Evolutionary conservation across 768 basidiomycete species (phyloP).

Genomic region (Tulasnella sp.): DNA sequence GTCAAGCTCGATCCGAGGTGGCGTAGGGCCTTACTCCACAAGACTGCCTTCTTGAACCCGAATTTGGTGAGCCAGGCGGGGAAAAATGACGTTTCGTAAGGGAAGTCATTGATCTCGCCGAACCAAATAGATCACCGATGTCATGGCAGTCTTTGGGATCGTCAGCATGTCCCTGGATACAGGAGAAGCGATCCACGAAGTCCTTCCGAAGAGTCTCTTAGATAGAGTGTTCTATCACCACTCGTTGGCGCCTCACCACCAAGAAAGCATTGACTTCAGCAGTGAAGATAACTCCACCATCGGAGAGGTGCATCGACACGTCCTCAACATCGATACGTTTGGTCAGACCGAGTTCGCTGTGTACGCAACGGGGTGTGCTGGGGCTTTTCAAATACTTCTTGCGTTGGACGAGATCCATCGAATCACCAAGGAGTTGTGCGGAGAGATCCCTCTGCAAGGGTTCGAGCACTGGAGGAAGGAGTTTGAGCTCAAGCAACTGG

Average conservation of each 20-base stretch:
- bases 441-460: conserved; percentile 50
- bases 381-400: conserved; percentile 46
- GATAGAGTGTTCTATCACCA: conserved; percentile 55
- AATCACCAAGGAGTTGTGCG: conserved; percentile 48
- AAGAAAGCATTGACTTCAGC: background rate
- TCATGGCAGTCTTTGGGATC: conserved; percentile 51
- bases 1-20: conserved; percentile 50
- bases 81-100: background rate
- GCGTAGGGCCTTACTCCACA: conserved; percentile 49
- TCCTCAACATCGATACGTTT: conserved; percentile 37
- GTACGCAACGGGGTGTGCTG: conserved; percentile 49
- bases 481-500: conserved; percentile 42
- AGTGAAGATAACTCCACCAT: background rate
- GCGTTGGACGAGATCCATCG: conserved; percentile 47
- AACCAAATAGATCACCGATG: conserved; percentile 47
- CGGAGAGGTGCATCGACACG: conserved; percentile 34
- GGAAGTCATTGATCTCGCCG: background rate
- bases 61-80: conserved; percentile 55
- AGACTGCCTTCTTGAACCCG: conserved; percentile 58
- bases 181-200: conserved; percentile 52
- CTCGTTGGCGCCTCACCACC: conserved; percentile 33
- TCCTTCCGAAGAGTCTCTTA: conserved; percentile 49
- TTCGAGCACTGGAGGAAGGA: conserved; percentile 48
- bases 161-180: conserved; percentile 53
- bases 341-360: conserved; percentile 46